Base-by-base conservation (phyloP, 2,329 filamentous ascomycete genomes). In the Pseudogymnoascus sp. region DNA sequence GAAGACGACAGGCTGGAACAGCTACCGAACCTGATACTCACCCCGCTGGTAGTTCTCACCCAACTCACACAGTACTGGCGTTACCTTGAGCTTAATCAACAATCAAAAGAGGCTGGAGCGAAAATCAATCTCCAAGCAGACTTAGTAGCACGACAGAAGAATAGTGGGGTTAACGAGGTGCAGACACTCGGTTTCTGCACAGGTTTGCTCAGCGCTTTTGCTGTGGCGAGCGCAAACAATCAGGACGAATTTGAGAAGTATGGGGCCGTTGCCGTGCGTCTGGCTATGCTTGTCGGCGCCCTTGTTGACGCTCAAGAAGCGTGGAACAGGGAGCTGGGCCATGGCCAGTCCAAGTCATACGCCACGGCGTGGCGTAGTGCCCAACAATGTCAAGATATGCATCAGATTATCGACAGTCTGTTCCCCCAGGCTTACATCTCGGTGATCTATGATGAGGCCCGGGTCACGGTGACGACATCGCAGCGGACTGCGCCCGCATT, bases 141-240 rank as follows among this genome's bases (percentile, higher is more conserved):
- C 31, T 45, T 36, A 37, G 36, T 41, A 23, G 31, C 31, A 34
- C 31, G 31, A 34, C 31, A 34, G 31, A 34, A 23, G 66, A 4
- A 66, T 64, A 14, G 68, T 66, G 36, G 36, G 61, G 11, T 14
- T 14, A 37, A 5, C 36, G 13, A 14, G 36, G 36, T 65, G 25
- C 69, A 73, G 67, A 71, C 70, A 1, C 41, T 75, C 0, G 78
- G 79, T 0, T 75, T 79, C 62, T 80, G 79, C 37, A 74, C 73
- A 1, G 78, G 78, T 0, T 62, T 79, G 1, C 61, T 80, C n/a
- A 73, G 67, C 43, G 75, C 79, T 6, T 63, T 75, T 11, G 75
- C 76, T 0, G 74, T 78, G 0, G 70, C 77, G 0, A 69, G 72
- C 65, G 68, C 75, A 14, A 7, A 45, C 1, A 73, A 68, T 28